Evolutionary conservation across 2,329 filamentous ascomycete species (phyloP).

Genomic region (Metarhizium rileyi): DNA sequence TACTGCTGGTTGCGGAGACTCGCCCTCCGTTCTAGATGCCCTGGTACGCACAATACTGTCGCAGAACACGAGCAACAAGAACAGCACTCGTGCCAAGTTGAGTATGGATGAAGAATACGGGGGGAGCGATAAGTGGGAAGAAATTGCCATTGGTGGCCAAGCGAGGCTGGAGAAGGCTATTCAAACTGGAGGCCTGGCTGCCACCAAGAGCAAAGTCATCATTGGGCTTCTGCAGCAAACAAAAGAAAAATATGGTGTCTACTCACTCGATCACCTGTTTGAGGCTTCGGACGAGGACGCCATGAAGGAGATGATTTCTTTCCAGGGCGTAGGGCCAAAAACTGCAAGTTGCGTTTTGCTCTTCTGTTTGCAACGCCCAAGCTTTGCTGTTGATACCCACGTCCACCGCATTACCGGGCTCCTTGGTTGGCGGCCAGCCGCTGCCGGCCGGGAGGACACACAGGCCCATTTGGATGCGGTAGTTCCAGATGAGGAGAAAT

Average conservation of each 20-base stretch:
- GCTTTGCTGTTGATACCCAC: constrained; percentile 45
- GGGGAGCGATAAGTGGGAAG: constrained; percentile 31
- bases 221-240: constrained; percentile 59
- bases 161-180: constrained; percentile 48
- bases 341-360: constrained; percentile 43
- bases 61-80: constrained; percentile 41
- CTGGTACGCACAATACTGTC: constrained; percentile 42
- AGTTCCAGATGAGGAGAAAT: constrained; percentile 39
- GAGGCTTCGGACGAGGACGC: constrained; percentile 31
- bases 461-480: constrained; percentile 39
- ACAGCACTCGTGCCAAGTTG: constrained; percentile 51
- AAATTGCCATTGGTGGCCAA: constrained; percentile 29
- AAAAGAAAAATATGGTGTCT: constrained; percentile 30
- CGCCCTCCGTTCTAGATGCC: constrained; percentile 41
- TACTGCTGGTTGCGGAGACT: constrained; percentile 51
- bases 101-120: constrained; percentile 36
- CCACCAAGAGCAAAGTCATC: constrained; percentile 64
- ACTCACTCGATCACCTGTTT: constrained; percentile 41
- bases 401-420: constrained; percentile 39
- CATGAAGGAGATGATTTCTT: constrained; percentile 39
- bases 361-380: constrained; percentile 37
- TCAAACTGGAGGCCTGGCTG: constrained; percentile 59
- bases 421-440: constrained; percentile 37
- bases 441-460: constrained; percentile 32
- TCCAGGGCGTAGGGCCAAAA: constrained; percentile 43